Percentiles rank a stretch among this genome's conserved stretches.
Evolutionary conservation across 352 stramenopile species (phyloP).

Genomic region (Phytophthora multivora): DNA sequence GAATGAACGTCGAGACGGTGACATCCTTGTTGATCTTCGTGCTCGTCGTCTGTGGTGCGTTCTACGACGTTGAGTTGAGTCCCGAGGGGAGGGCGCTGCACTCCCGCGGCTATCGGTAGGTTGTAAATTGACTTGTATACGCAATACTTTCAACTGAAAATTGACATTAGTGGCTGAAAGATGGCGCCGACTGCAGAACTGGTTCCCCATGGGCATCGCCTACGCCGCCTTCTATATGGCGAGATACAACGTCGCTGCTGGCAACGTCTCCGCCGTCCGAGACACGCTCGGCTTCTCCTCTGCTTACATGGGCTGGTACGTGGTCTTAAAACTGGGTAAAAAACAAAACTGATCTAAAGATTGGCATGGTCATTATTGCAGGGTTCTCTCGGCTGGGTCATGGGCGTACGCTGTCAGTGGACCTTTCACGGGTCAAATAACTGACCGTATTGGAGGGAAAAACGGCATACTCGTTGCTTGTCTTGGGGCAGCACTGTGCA

Average conservation of each 20-base stretch:
- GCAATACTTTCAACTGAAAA: not conserved
- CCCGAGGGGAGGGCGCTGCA: not conserved
- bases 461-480: slow-evolving; percentile 67
- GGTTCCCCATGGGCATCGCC: not conserved
- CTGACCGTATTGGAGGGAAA: slow-evolving; percentile 62
- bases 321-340: not conserved
- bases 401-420: slow-evolving; percentile 54
- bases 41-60: not conserved
- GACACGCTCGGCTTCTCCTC: slow-evolving; percentile 42
- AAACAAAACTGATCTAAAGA: not conserved
- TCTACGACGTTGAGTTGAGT: not conserved
- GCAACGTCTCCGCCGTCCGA: slow-evolving; percentile 50
- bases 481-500: slow-evolving; percentile 45
- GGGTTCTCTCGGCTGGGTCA: slow-evolving; percentile 37
- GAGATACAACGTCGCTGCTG: not conserved
- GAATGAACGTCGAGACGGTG: not conserved
- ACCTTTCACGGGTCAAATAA: slow-evolving; percentile 64
- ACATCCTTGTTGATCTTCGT: not conserved
- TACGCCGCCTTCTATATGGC: not conserved
- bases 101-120: not conserved
- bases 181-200: not conserved
- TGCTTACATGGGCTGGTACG: slow-evolving; percentile 65
- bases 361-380: slow-evolving; percentile 1
- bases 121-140: not conserved
- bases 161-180: not conserved